Conservation (phyloP, 148 eudicot species). For the Rhododendron williamsianum region DNA sequence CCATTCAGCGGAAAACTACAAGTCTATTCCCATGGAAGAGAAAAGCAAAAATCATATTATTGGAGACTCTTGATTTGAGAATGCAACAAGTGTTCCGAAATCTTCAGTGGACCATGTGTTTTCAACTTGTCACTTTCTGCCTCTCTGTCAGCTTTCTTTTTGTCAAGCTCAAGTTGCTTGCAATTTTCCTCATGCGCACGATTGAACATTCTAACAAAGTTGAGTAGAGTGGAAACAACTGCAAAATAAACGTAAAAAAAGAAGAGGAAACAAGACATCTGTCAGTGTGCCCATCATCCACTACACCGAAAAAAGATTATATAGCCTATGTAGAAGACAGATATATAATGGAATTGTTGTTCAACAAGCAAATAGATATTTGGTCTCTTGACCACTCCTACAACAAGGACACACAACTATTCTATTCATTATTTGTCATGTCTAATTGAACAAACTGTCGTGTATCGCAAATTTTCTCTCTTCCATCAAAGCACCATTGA, state of each 20-base stretch:
- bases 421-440: neutral
- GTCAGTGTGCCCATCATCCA: neutral
- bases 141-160: slow-evolving; percentile 68
- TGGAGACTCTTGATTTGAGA: slow-evolving; percentile 23
- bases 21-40: neutral
- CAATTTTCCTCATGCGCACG: slow-evolving; percentile 67
- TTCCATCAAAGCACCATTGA: neutral
- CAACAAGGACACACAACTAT: neutral
- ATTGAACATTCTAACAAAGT: slow-evolving; percentile 69
- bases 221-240: slow-evolving; percentile 69
- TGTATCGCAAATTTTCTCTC: neutral
- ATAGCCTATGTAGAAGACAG: neutral
- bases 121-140: slow-evolving; percentile 34
- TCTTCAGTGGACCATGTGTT: slow-evolving; percentile 20
- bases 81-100: slow-evolving; percentile 14
- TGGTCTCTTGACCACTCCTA: neutral
- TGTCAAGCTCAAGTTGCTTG: slow-evolving; percentile 66
- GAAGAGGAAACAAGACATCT: neutral
- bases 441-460: neutral
- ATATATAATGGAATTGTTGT: neutral
- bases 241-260: slow-evolving; percentile 12
- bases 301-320: neutral
- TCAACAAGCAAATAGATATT: neutral
- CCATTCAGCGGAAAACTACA: neutral
- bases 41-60: slow-evolving; percentile 10